A percentile compares a stretch with the other conserved stretches of the same genome.
phyloP scores from a whole-genome alignment of 2,329 filamentous ascomycete species.

The Chrysoporthe austroafricana region DNA sequence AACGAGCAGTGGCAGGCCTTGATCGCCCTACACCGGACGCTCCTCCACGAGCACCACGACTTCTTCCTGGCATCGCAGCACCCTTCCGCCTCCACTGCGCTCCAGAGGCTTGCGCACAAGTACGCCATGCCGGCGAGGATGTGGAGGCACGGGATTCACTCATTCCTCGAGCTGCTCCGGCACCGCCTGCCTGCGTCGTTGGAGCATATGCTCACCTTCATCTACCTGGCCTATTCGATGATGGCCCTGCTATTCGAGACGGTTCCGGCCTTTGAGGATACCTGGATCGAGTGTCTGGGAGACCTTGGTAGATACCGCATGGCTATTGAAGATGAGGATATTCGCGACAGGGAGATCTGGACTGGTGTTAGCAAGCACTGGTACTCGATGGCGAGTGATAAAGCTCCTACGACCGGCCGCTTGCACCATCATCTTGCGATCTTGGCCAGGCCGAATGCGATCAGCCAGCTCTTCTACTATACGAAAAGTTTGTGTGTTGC shows the following conservation, averaged over 20 bases:
- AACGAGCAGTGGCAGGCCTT: slow-evolving; percentile 83
- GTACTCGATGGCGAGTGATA: slow-evolving; percentile 83
- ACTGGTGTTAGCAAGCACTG: slow-evolving; percentile 78
- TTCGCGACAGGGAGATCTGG: slow-evolving; percentile 79
- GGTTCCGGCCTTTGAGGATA: slow-evolving; percentile 79
- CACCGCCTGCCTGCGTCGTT: slow-evolving; percentile 75
- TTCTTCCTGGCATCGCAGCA: slow-evolving; percentile 89
- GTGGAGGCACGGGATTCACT: slow-evolving; percentile 93
- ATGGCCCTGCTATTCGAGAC: slow-evolving; percentile 87
- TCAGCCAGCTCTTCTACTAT: slow-evolving; percentile 76
- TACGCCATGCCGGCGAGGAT: slow-evolving; percentile 92
- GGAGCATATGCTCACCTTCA: slow-evolving; percentile 90
- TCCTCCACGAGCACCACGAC: slow-evolving; percentile 82
- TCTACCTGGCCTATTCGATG: slow-evolving; percentile 88
- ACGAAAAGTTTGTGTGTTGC: slow-evolving; percentile 70
- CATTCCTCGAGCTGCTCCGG: slow-evolving; percentile 76
- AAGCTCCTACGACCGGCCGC: slow-evolving; percentile 73
- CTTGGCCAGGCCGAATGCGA: slow-evolving; percentile 67
- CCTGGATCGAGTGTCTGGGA: slow-evolving; percentile 92
- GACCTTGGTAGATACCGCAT: slow-evolving; percentile 83
- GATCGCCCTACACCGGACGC: slow-evolving; percentile 78
- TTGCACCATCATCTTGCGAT: slow-evolving; percentile 90
- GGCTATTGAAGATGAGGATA: slow-evolving; percentile 86
- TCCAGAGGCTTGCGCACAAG: slow-evolving; percentile 73
- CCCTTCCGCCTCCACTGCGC: slow-evolving; percentile 70